Conservation (phyloP, 179 eudicot species). For the Beta macrorhiza region DNA sequence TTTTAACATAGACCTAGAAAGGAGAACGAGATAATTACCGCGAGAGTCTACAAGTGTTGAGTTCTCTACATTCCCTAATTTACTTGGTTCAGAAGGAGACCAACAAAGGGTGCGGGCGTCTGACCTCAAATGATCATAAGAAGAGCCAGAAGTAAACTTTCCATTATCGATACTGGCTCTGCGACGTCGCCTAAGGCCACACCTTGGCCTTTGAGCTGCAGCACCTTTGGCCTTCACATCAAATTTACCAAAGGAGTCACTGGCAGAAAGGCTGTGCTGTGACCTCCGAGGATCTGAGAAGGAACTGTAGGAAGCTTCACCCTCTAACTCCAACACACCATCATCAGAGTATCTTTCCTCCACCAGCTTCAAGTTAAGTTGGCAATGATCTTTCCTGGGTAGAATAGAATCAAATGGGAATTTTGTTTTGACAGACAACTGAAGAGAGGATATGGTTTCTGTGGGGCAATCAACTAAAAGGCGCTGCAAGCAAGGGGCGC, state of each 20-base stretch:
- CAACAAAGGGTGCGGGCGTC: slow-evolving; percentile 28
- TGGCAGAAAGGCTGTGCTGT: slow-evolving; percentile 25
- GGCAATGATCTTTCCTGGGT: slow-evolving; percentile 34
- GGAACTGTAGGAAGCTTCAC: slow-evolving; percentile 67
- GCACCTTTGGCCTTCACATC: slow-evolving; percentile 60
- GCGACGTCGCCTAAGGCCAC: slow-evolving; percentile 48
- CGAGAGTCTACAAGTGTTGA: slow-evolving; percentile 26
- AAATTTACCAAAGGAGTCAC: slow-evolving; percentile 37
- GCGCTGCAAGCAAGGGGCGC: slow-evolving; percentile 44
- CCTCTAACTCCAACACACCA: slow-evolving; percentile 53
- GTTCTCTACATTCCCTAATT: slow-evolving; percentile 27
- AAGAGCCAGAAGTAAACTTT: slow-evolving; percentile 37
- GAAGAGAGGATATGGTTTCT: slow-evolving; percentile 57
- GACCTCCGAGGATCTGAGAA: slow-evolving; percentile 46
- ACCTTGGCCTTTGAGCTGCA: slow-evolving; percentile 44
- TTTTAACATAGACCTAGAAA: not conserved
- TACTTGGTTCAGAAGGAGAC: slow-evolving; percentile 37
- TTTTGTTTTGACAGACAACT: slow-evolving; percentile 47
- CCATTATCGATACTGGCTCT: slow-evolving; percentile 42
- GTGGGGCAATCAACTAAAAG: slow-evolving; percentile 54
- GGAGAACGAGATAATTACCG: slow-evolving; percentile 31
- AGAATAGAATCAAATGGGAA: slow-evolving; percentile 62
- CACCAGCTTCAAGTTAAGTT: slow-evolving; percentile 41
- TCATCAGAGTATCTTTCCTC: slow-evolving; percentile 32
- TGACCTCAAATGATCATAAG: slow-evolving; percentile 32